Percentiles rank a stretch among this genome's conserved stretches.
phyloP scores from a whole-genome alignment of 2,329 filamentous ascomycete species.

The Penicillium sp. region DNA sequence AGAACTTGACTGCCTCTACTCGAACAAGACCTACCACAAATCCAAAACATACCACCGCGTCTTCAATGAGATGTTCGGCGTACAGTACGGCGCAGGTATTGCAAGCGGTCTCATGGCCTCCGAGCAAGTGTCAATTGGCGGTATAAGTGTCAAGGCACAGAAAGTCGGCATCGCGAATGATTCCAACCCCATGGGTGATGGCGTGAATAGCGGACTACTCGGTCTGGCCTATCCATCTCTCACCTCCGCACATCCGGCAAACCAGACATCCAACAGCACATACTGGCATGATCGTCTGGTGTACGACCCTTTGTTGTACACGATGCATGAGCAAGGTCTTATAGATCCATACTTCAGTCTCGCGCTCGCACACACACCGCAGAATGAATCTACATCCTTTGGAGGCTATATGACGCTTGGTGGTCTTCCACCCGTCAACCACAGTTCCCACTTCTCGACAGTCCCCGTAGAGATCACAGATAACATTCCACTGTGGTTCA shows the following conservation, averaged over 20 bases:
- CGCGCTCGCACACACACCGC: conserved; percentile 42
- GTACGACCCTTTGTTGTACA: conserved; percentile 55
- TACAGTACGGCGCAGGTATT: conserved; percentile 27
- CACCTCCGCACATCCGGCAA: conserved; percentile 41
- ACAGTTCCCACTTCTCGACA: conserved; percentile 33
- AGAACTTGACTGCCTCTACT: conserved; percentile 32
- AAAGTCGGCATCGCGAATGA: conserved; percentile 49
- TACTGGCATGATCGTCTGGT: conserved; percentile 25
- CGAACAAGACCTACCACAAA: conserved; percentile 20
- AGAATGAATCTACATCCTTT: conserved; percentile 17
- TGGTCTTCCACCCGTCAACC: conserved; percentile 48
- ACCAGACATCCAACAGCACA: conserved; percentile 18
- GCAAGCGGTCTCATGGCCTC: conserved; percentile 23
- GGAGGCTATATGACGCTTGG: conserved; percentile 53
- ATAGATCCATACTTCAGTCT: conserved; percentile 51
- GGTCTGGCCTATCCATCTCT: conserved; percentile 54
- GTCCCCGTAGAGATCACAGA: conserved; percentile 38
- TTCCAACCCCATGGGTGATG: conserved; percentile 48
- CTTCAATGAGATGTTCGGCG: conserved; percentile 22
- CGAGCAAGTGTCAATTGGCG: conserved; percentile 39
- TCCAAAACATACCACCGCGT: conserved; percentile 17
- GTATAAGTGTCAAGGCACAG: conserved; percentile 45
- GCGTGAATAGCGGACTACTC: conserved; percentile 49
- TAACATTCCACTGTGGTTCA: conserved; percentile 23
- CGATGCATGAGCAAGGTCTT: conserved; percentile 47